phyloP scores from a whole-genome alignment of 2,329 filamentous ascomycete genomes.

The Xylaria sp. region DNA sequence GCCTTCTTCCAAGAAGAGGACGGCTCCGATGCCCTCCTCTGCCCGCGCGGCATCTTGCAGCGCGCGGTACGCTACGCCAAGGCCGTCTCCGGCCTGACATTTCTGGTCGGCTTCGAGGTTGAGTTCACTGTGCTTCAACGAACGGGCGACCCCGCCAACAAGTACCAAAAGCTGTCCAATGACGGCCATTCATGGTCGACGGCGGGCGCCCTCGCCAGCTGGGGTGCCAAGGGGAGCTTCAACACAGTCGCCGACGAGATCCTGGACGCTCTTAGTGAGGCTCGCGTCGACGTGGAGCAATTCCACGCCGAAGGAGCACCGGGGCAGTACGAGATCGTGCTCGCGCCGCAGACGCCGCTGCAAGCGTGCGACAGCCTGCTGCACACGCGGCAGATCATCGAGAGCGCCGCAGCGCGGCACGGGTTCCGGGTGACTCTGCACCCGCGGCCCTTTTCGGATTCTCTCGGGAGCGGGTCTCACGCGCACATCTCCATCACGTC shows the following conservation, averaged over 20 bases:
- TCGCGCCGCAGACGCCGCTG: slow-evolving; percentile 70
- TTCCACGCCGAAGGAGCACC: slow-evolving; percentile 78
- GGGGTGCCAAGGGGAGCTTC: slow-evolving; percentile 54
- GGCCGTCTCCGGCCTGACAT: slow-evolving; percentile 60
- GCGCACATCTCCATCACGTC: slow-evolving; percentile 74
- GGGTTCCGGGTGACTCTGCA: slow-evolving; percentile 76
- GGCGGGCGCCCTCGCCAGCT: slow-evolving; percentile 69
- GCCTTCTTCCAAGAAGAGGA: slow-evolving; percentile 71
- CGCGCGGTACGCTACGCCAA: slow-evolving; percentile 63
- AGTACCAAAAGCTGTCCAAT: slow-evolving; percentile 59
- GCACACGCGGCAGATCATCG: slow-evolving; percentile 75
- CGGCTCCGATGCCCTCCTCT: slow-evolving; percentile 62
- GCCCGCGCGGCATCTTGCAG: slow-evolving; percentile 73
- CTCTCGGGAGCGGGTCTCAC: slow-evolving; percentile 73
- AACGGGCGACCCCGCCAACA: slow-evolving; percentile 45
- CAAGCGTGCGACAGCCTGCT: slow-evolving; percentile 77
- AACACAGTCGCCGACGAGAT: slow-evolving; percentile 73
- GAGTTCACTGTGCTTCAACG: slow-evolving; percentile 77
- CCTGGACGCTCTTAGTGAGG: slow-evolving; percentile 64
- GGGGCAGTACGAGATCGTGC: slow-evolving; percentile 81
- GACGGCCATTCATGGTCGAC: slow-evolving; percentile 77
- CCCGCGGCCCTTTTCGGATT: slow-evolving; percentile 70
- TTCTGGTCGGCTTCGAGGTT: slow-evolving; percentile 82
- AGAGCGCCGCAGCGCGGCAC: slow-evolving; percentile 68
- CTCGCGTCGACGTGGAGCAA: slow-evolving; percentile 75